Conservation (phyloP, 2,329 filamentous ascomycete genomes). For the Xylaria sp. region DNA sequence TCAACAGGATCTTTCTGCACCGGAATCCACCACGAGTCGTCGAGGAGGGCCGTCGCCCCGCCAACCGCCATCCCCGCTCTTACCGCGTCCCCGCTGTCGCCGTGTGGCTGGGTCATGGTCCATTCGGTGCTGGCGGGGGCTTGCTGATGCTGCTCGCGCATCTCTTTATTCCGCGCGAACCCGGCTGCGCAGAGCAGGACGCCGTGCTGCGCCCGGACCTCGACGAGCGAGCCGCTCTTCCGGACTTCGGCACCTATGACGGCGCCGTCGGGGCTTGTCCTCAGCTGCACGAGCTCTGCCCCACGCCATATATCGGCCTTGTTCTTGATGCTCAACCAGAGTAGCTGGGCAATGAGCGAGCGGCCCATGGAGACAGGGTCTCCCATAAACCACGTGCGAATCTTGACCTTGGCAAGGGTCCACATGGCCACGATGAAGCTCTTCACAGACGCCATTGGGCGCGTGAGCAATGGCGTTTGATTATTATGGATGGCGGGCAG, state of each 20-base stretch:
- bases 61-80: conserved; percentile 34
- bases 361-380: conserved; percentile 28
- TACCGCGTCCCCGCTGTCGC: conserved; percentile 36
- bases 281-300: conserved; percentile 14
- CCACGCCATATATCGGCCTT: conserved; percentile 17
- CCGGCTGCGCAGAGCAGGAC: conserved; percentile 41
- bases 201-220: conserved; percentile 32
- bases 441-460: background rate
- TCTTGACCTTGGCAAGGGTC: background rate
- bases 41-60: conserved; percentile 37
- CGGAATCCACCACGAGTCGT: conserved; percentile 41
- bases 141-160: conserved; percentile 33
- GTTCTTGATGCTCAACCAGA: conserved; percentile 21
- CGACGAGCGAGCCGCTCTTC: conserved; percentile 26
- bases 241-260: conserved; percentile 34
- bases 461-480: background rate
- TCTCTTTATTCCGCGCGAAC: conserved; percentile 37
- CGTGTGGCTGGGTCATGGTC: conserved; percentile 28
- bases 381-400: conserved; percentile 13
- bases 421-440: background rate
- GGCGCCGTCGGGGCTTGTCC: conserved; percentile 7
- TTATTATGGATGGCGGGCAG: background rate
- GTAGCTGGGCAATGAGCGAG: conserved; percentile 28
- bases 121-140: conserved; percentile 28
- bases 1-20: conserved; percentile 34